Conservation (phyloP, 2,329 filamentous ascomycete species). For the Diplodia corticola region DNA sequence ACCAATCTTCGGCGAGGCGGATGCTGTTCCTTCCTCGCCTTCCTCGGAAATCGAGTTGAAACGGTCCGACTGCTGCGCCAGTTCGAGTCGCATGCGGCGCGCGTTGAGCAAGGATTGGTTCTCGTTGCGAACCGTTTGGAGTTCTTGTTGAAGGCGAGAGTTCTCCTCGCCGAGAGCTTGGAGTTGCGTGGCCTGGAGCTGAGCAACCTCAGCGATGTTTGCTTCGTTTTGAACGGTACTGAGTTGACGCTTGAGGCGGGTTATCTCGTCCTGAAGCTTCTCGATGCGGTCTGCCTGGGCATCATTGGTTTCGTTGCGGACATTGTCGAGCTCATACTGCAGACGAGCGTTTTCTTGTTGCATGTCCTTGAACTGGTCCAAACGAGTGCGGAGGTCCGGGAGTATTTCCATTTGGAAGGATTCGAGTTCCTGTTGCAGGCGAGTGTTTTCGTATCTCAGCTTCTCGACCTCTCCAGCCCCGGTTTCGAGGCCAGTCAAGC, state of each 20-base stretch:
- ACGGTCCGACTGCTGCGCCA: conserved; percentile 46
- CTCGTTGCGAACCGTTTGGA: conserved; percentile 60
- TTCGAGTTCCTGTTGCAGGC: conserved; percentile 84
- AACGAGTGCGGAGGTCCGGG: conserved; percentile 12
- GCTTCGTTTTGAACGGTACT: conserved; percentile 20
- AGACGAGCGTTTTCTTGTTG: conserved; percentile 72
- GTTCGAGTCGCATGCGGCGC: conserved; percentile 51
- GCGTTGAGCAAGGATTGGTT: conserved; percentile 59
- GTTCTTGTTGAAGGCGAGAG: conserved; percentile 69
- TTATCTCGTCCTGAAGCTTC: conserved; percentile 17
- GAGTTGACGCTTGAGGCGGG: conserved; percentile 15
- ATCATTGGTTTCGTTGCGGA: conserved; percentile 18
- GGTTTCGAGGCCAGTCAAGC: conserved; percentile 74
- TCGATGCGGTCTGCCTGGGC: conserved; percentile 20
- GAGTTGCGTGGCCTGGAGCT: conserved; percentile 70
- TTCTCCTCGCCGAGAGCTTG: conserved; percentile 77
- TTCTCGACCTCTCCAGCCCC: conserved; percentile 72
- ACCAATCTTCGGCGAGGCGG: conserved; percentile 44
- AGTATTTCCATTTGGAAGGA: conserved; percentile 31
- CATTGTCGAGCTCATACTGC: conserved; percentile 41
- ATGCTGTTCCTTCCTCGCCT: conserved; percentile 40
- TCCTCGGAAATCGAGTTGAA: conserved; percentile 66
- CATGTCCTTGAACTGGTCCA: conserved; percentile 59
- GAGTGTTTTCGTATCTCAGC: conserved; percentile 75
- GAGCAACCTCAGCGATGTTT: conserved; percentile 62